phyloP scores from a whole-genome alignment of 768 basidiomycete species.

The Pholiota conissans region DNA sequence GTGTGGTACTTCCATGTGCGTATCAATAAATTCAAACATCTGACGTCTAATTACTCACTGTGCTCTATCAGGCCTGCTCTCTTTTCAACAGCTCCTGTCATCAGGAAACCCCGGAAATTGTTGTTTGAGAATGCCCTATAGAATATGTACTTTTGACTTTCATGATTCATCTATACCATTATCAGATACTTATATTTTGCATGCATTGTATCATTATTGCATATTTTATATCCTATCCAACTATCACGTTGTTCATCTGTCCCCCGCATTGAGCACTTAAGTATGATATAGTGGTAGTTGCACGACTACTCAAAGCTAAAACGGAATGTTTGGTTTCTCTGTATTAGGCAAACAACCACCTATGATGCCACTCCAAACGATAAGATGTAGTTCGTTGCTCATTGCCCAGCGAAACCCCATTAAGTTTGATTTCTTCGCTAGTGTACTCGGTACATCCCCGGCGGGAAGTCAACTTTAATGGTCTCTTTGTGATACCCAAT shows the following conservation, averaged over 20 bases:
- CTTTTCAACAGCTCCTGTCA: conserved; percentile 40
- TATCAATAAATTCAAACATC: neutral
- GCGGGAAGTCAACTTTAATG: conserved; percentile 14
- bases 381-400: neutral
- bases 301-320: too few species aligned
- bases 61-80: conserved; percentile 44
- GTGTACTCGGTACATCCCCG: conserved; percentile 5
- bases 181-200: conserved; percentile 1
- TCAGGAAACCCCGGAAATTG: conserved; percentile 50
- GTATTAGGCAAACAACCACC: conserved; percentile 9
- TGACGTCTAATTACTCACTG: conserved; percentile 3
- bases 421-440: conserved; percentile 2
- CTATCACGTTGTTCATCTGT: neutral
- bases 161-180: conserved; percentile 1
- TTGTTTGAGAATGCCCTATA: conserved; percentile 50
- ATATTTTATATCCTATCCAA: conserved; percentile 7
- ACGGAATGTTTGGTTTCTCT: conserved; percentile 3
- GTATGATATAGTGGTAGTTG: too few species aligned
- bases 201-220: conserved; percentile 21
- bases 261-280: too few species aligned
- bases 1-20: conserved; percentile 93
- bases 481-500: conserved; percentile 12
- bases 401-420: conserved; percentile 11
- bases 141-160: conserved; percentile 5
- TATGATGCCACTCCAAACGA: neutral